Conservation (phyloP, 176 grass and related monocot species). For the Poa annua region DNA sequence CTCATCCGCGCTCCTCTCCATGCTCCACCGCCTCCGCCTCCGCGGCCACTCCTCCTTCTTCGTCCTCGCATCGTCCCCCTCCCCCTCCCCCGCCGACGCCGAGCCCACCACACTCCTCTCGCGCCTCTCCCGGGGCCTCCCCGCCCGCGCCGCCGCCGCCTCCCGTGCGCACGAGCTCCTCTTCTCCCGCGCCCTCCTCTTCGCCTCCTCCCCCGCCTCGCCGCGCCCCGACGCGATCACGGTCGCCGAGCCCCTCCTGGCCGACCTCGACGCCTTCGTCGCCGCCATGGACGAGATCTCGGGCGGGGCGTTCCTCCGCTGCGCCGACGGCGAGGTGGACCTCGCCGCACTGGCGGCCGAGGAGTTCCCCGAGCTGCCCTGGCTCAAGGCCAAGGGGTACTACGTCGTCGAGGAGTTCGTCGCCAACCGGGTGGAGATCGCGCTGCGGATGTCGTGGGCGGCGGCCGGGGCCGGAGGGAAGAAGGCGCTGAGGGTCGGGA, state of each 20-base stretch:
- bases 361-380: constrained; percentile 76
- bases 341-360: constrained; percentile 36
- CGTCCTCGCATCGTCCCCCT: constrained; percentile 54
- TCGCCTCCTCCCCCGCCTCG: constrained; percentile 54
- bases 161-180: constrained; percentile 44
- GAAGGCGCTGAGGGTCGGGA: constrained; percentile 65
- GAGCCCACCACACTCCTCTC: constrained; percentile 63
- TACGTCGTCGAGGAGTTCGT: constrained; percentile 80
- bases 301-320: constrained; percentile 72
- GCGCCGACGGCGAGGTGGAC: constrained; percentile 54
- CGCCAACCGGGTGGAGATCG: constrained; percentile 81
- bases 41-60: constrained; percentile 88
- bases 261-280: constrained; percentile 70
- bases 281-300: constrained; percentile 85
- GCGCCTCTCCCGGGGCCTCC: constrained; percentile 80
- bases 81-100: constrained; percentile 26
- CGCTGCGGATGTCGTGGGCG: constrained; percentile 72
- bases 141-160: constrained; percentile 59
- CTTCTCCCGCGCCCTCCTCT: constrained; percentile 56
- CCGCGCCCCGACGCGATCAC: constrained; percentile 57
- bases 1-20: constrained; percentile 52
- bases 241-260: constrained; percentile 66
- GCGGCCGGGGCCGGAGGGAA: constrained; percentile 50
- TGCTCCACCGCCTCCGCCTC: constrained; percentile 72
- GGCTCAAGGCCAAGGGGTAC: constrained; percentile 85